phyloP scores from a whole-genome alignment of 2,329 filamentous ascomycete genomes.

The Aureobasidium sp. region DNA sequence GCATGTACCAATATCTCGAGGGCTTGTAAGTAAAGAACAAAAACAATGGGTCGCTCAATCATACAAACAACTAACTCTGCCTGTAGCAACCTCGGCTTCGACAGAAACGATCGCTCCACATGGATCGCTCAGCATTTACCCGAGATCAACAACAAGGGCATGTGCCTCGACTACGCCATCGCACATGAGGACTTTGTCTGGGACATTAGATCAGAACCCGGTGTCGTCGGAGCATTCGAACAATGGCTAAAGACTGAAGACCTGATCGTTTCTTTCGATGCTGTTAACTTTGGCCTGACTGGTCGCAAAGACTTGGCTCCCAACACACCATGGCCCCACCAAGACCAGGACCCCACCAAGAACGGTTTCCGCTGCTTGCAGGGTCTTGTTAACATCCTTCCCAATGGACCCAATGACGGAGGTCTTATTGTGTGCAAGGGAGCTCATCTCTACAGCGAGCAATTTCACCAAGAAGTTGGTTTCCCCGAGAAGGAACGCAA shows the following conservation, averaged over 20 bases:
- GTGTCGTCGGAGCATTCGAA: conserved; percentile 31
- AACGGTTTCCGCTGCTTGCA: conserved; percentile 47
- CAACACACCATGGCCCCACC: conserved; percentile 33
- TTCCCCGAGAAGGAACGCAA: background rate
- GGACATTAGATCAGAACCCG: conserved; percentile 34
- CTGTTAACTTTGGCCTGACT: conserved; percentile 35
- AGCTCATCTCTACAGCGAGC: conserved; percentile 26
- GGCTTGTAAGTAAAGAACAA: conserved; percentile 21
- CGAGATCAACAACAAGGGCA: conserved; percentile 29
- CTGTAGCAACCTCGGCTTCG: conserved; percentile 18
- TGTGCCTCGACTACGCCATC: conserved; percentile 27
- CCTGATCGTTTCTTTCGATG: conserved; percentile 33
- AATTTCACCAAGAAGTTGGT: conserved; percentile 26
- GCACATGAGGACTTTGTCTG: conserved; percentile 38
- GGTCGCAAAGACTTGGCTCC: conserved; percentile 24
- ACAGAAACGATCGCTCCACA: conserved; percentile 27
- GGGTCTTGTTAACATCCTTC: conserved; percentile 43
- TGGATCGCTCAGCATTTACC: conserved; percentile 34
- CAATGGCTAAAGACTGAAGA: conserved; percentile 29
- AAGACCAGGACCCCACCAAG: conserved; percentile 35
- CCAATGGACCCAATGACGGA: conserved; percentile 32
- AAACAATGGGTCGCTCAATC: too few relatives aligned
- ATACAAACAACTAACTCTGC: background rate
- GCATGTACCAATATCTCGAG: conserved; percentile 27
- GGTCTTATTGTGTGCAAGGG: conserved; percentile 32